Base-by-base conservation (phyloP, 805 yeast species). In the Kodamaea kaohsiungensis region DNA sequence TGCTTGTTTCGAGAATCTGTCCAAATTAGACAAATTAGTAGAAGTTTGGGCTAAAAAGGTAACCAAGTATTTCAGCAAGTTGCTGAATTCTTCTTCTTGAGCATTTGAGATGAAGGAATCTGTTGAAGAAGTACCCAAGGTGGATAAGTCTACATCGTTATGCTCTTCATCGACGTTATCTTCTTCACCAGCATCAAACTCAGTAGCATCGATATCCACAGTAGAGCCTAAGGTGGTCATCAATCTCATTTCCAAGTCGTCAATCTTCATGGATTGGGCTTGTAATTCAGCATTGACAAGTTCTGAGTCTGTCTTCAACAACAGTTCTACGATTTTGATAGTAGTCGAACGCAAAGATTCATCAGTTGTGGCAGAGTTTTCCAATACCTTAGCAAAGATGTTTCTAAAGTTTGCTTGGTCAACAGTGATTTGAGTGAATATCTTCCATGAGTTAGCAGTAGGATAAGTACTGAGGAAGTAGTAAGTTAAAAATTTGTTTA, bases 211-310 rank as follows among this genome's bases (percentile, higher is more conserved):
- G 7, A 65, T 58, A 16, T 63, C 61, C 35, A 49, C 48, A 13
- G 64, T 57, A n/a, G 10, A 61, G 25, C 69, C 61, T 50, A 91
- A 69, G 0, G 92, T 85, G 1, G 87, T 79, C 70, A 89, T 88
- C 46, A 90, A 71, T 52, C 80, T 77, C 77, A 91, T 81, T 72
- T 76, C 80, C 60, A 76, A 69, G 19, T 73, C 78, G 16, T 65
- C 57, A 22, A 75, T 46, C 19, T 63, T 61, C 46, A 64, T 53
- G 18, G 58, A 55, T 51, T 55, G 47, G 0, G 51, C 49, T 16
- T 58, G 56, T 58, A 75, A 65, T 5, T 53, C 42, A 27, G 59
- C 47, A 10, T 49, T 33, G 52, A 75, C 68, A 33, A 58, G 55
- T 12, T 58, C 61, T n/a, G 55, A 42, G 56, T 72, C 57, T 10